phyloP scores from a whole-genome alignment of 148 eudicot genomes.

The Heliosperma pusillum region DNA sequence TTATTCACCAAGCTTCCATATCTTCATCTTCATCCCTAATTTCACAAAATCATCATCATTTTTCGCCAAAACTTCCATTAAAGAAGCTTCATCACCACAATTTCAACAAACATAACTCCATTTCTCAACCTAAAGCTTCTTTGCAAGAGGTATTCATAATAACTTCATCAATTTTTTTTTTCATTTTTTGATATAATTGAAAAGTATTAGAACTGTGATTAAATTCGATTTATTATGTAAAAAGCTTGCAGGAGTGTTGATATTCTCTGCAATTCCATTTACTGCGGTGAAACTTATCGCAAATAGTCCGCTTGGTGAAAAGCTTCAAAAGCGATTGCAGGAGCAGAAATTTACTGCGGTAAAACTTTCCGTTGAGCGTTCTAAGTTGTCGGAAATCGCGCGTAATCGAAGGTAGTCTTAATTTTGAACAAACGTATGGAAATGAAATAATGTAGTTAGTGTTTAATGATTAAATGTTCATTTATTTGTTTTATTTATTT shows the following conservation, averaged over 20 bases:
- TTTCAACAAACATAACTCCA: background rate
- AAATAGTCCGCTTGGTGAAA: slow-evolving; percentile 77
- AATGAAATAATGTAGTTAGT: too few species aligned
- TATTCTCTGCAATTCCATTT: slow-evolving; percentile 94
- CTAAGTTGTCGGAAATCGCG: slow-evolving; percentile 48
- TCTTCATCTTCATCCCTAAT: slow-evolving; percentile 8
- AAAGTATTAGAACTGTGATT: too few species aligned
- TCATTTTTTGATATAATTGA: background rate
- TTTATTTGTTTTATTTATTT: too few species aligned
- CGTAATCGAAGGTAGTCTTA: slow-evolving; percentile 49
- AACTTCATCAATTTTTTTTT: background rate
- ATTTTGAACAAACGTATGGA: background rate
- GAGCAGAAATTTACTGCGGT: slow-evolving; percentile 52
- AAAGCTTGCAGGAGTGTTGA: slow-evolving; percentile 80
- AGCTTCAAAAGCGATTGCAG: slow-evolving; percentile 58
- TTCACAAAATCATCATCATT: background rate
- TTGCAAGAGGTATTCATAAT: slow-evolving; percentile 39
- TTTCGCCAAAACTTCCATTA: background rate
- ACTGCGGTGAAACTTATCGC: slow-evolving; percentile 90
- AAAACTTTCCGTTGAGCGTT: slow-evolving; percentile 37
- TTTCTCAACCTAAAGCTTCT: slow-evolving; percentile 29
- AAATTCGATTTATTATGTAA: background rate
- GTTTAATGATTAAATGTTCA: too few species aligned
- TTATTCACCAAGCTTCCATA: background rate
- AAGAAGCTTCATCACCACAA: background rate